These are phyloP conservation scores for Pichia sp. DNA, from an alignment of 1,139 yeast genomes.

Conservation along the genomic window DNA sequence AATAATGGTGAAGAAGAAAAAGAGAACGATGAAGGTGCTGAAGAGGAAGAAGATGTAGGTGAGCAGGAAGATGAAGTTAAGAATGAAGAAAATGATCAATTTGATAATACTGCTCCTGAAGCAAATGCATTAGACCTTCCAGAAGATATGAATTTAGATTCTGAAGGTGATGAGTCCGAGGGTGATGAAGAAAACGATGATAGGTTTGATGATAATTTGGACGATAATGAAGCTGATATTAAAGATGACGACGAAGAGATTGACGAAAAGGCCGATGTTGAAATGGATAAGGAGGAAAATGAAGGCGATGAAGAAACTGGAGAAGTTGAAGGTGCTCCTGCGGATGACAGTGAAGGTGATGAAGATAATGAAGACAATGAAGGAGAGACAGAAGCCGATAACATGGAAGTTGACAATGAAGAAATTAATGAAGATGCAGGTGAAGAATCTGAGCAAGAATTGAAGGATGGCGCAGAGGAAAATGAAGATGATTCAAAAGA, in stretches of 20 bases:
- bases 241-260: constrained; percentile 29
- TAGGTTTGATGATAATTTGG: constrained; percentile 25
- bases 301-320: constrained; percentile 28
- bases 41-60: constrained; percentile 59
- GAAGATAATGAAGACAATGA: constrained; percentile 28
- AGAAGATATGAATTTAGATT: constrained; percentile 79
- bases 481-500: constrained; percentile 16
- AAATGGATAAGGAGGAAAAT: constrained; percentile 29
- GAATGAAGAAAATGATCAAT: constrained; percentile 64
- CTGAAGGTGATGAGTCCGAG: constrained; percentile 52
- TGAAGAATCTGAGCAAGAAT: constrained; percentile 29
- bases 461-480: constrained; percentile 17
- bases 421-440: constrained; percentile 26
- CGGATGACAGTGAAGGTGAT: constrained; percentile 27
- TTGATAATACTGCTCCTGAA: constrained; percentile 72
- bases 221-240: constrained; percentile 22
- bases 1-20: constrained; percentile 33
- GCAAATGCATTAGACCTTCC: constrained; percentile 78
- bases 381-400: constrained; percentile 28
- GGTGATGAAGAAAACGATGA: constrained; percentile 34
- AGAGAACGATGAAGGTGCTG: constrained; percentile 39
- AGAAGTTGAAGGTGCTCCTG: constrained; percentile 29
- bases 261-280: constrained; percentile 29
- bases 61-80: constrained; percentile 75
- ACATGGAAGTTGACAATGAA: constrained; percentile 25